Evolutionary conservation across 2,329 filamentous ascomycete genomes (phyloP), one percentile per base, ranked within the genome.

Genomic region (Colletotrichum sp.): DNA sequence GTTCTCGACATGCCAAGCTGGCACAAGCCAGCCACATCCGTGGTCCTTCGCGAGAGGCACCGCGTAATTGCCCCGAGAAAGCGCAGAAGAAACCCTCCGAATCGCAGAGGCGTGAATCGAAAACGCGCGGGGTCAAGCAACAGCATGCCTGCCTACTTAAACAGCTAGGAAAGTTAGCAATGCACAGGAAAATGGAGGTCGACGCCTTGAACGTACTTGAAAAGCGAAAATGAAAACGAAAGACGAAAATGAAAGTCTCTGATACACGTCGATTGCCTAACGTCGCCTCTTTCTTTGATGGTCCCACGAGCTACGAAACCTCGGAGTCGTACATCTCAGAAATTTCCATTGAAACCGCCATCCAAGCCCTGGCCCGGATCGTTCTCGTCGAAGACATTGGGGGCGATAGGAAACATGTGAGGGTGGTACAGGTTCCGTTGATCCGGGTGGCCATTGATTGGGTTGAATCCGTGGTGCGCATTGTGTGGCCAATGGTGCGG

Each of bases 131-230:
- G 36, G 26, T 10, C 44, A 32, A 34, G 59, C 59, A 32, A 21
- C 12, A 63, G 62, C 10, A 21, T 44, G 55, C 62, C 36, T 49
- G 32, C 28, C 9, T 69, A 74, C 74, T 74, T 59, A 57, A 69
- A 76, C 71, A 76, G 26, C 74, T 74, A n/a, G 16, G 8, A 6
- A n/a, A n/a, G 12, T 76, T 30, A 74, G 69, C n/a, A n/a, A 21
- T 26, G 9, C n/a, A 3, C 8, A 3, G 6, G n/a, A 4, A 1
- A 5, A n/a, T 9, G 3, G 13, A 13, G 30, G 15, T 21, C 4
- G 8, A 10, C 18, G 26, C 12, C 5, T 34, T 12, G 21, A 36
- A 24, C 13, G 16, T 59, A 28, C 71, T 52, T 18, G 36, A 73
- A 60, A 66, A 52, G 30, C 10, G 30, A 52, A 39, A 60, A 72